Evolutionary conservation across 2,329 filamentous ascomycete species (phyloP), one percentile per base, ranked within the genome.

Genomic region (Fusarium tupiense): DNA sequence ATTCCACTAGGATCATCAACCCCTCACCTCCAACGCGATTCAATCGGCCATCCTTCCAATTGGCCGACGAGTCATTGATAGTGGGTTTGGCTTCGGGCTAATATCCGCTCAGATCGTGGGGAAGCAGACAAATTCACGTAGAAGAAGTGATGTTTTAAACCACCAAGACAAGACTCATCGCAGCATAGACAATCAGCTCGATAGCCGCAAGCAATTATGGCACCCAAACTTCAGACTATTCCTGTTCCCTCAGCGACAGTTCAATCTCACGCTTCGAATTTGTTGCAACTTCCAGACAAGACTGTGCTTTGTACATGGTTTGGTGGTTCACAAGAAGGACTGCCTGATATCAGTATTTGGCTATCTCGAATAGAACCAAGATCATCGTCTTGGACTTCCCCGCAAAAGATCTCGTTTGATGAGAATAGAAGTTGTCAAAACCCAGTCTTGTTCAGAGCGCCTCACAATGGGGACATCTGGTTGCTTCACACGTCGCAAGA

Each of bases 251-350:
- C 84, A 12, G 76, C 80, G 26, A 86, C 84, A 3, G 78, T 83
- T 6, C 85, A 86, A 69, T 85, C 81, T 5, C 85, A 86, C 46
- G 84, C 85, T 16, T 86, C 85, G 17, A 86, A 86, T 63, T 79
- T 86, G 16, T 76, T 86, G 16, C 78, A 82, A 35, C 79, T 86
- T 0, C 80, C 81, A 3, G 80, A 85, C 71, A 80, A 80, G n/a
- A 83, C 83, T 7, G 73, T 86, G 1, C 75, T 86, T 1, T 86
- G 84, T 65, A 81, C 78, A 20, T 86, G 84, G 84, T 86, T 86
- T 38, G 85, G 85, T 9, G 85, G 85, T 4, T 85, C 82, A 0
- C 84, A 86, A 65, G 84, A 86, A 73, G 85, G 85, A 1, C 80
- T 81, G 8, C 81, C 83, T 2, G 85, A 86, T 56, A 85, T 86